phyloP scores from a whole-genome alignment of 2,329 filamentous ascomycete species.

The Sordariomycetes sp. region DNA sequence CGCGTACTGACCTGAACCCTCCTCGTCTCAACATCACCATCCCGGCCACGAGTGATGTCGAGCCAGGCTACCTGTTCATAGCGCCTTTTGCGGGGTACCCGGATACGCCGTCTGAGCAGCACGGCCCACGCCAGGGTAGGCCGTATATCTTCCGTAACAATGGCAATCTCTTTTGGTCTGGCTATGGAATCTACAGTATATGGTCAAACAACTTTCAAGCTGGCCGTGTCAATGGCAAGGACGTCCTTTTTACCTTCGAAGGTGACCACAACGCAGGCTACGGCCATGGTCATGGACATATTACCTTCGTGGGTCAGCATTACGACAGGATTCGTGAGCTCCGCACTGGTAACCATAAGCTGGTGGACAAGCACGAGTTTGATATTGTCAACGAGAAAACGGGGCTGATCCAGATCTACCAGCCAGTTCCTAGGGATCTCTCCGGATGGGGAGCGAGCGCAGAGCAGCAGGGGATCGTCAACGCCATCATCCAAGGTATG shows the following conservation, averaged over 20 bases:
- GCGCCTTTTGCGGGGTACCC: slow-evolving; percentile 25
- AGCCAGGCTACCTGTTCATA: slow-evolving; percentile 33
- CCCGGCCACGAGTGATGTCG: slow-evolving; percentile 26
- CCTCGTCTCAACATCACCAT: slow-evolving; percentile 31
- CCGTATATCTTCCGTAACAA: slow-evolving; percentile 47
- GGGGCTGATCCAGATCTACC: slow-evolving; percentile 42
- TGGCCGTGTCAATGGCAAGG: slow-evolving; percentile 37
- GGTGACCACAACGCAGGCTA: slow-evolving; percentile 40
- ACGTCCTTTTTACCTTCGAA: slow-evolving; percentile 44
- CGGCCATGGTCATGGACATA: slow-evolving; percentile 45
- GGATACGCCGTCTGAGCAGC: slow-evolving; percentile 23
- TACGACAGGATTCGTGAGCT: slow-evolving; percentile 46
- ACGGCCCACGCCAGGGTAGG: slow-evolving; percentile 39
- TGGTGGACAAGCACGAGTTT: slow-evolving; percentile 48
- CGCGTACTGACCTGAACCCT: slow-evolving; percentile 13
- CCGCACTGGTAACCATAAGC: slow-evolving; percentile 37
- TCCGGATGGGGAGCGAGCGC: slow-evolving; percentile 32
- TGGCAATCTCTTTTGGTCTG: slow-evolving; percentile 48
- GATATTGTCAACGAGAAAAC: slow-evolving; percentile 42
- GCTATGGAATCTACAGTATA: slow-evolving; percentile 40
- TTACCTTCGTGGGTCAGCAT: slow-evolving; percentile 40
- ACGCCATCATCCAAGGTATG: slow-evolving; percentile 42
- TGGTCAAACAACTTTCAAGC: slow-evolving; percentile 46
- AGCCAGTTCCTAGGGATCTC: slow-evolving; percentile 36
- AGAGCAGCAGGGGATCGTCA: slow-evolving; percentile 46